Conservation (phyloP, 805 yeast species). For the Schwanniomyces sp. region DNA sequence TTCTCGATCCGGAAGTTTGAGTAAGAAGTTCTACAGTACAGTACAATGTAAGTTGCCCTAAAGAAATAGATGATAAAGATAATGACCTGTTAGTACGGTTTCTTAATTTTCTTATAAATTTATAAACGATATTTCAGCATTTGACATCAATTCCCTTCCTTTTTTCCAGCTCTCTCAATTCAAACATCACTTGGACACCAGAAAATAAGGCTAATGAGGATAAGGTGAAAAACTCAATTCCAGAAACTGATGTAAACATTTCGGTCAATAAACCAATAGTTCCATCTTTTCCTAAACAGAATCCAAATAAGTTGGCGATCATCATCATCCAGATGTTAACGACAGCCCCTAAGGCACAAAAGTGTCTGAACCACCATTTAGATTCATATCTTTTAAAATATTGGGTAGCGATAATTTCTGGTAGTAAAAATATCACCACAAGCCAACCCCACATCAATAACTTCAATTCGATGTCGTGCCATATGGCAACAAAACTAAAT, state of each 20-base stretch:
- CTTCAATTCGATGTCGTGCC: slow-evolving; percentile 96
- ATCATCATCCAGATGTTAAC: slow-evolving; percentile 96
- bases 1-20: no score
- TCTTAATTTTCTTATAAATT: not conserved
- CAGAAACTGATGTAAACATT: slow-evolving; percentile 70
- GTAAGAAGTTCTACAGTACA: no score
- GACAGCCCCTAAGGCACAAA: slow-evolving; percentile 87
- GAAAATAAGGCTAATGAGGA: slow-evolving; percentile 72
- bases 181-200: slow-evolving; percentile 93
- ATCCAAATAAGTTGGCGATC: slow-evolving; percentile 93
- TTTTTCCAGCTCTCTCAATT: slow-evolving; percentile 80
- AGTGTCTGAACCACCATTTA: slow-evolving; percentile 71
- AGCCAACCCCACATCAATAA: slow-evolving; percentile 96
- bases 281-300: slow-evolving; percentile 91
- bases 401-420: slow-evolving; percentile 71
- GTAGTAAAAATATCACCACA: slow-evolving; percentile 80
- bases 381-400: slow-evolving; percentile 39
- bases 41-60: no score
- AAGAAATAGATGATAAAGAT: not conserved
- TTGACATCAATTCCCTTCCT: slow-evolving; percentile 80
- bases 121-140: slow-evolving; percentile 43
- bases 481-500: slow-evolving; percentile 91
- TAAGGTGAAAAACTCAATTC: slow-evolving; percentile 59
- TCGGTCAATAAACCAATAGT: slow-evolving; percentile 61
- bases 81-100: no score